Conservation (phyloP, 2,329 filamentous ascomycete species). For the Pyricularia grisea region DNA sequence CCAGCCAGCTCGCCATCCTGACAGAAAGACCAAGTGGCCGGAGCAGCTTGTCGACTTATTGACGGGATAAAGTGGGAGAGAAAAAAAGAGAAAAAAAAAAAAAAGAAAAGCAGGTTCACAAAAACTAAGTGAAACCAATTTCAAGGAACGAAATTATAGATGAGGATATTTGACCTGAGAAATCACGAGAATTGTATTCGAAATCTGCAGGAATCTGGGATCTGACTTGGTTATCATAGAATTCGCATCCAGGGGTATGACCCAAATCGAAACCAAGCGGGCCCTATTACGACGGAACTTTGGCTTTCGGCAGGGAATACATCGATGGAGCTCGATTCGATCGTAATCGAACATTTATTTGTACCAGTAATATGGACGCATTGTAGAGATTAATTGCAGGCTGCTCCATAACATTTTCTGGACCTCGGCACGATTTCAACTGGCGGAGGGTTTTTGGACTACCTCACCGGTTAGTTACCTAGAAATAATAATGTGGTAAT, state of each 20-base stretch:
- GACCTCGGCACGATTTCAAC: not conserved
- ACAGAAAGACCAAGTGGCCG: not conserved
- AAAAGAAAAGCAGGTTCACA: too few species aligned
- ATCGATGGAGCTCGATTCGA: not conserved
- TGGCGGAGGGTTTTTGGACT: not conserved
- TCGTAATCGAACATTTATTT: not conserved
- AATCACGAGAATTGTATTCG: not conserved
- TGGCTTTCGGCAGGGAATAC: not conserved
- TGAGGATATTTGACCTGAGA: not conserved
- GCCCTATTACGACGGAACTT: not conserved
- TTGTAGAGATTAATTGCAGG: not conserved
- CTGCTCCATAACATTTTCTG: not conserved
- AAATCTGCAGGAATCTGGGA: not conserved
- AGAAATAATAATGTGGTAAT: not conserved
- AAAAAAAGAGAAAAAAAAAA: not conserved
- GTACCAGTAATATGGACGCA: not conserved
- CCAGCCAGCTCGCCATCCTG: constrained; percentile 53
- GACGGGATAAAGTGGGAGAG: not conserved
- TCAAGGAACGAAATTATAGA: not conserved
- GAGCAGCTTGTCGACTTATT: not conserved
- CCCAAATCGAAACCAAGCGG: not conserved
- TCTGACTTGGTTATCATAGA: not conserved
- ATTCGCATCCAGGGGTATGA: not conserved
- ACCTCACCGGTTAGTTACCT: too few species aligned
- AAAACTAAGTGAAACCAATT: not conserved